Percentiles rank a stretch among this genome's conserved stretches.
Conservation (phyloP, 179 eudicot genomes). For the Heliamphora pulchella region DNA sequence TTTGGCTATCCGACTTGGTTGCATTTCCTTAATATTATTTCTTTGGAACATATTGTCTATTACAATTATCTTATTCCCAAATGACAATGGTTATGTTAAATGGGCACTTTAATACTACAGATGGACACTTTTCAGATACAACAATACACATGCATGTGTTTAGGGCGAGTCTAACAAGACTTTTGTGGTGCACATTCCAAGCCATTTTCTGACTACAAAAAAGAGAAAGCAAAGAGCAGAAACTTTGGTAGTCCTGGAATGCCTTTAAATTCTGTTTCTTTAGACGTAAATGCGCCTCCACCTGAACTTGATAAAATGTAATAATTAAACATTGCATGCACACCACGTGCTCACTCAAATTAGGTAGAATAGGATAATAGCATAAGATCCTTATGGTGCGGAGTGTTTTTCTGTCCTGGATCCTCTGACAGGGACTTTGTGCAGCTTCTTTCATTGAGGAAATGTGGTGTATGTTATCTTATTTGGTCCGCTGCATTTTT, state of each 20-base stretch:
- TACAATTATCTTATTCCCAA: neutral
- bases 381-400: neutral
- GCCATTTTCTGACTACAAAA: neutral
- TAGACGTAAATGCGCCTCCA: no score
- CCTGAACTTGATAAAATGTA: no score
- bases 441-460: slow-evolving; percentile 1
- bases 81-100: neutral
- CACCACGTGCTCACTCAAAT: neutral
- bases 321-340: neutral
- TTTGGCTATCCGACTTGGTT: neutral
- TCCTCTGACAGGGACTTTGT: neutral
- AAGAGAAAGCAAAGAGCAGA: neutral
- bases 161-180: neutral
- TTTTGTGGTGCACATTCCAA: neutral
- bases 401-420: neutral
- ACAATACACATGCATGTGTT: neutral
- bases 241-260: no score
- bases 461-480: neutral
- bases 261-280: neutral
- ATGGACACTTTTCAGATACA: neutral
- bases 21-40: neutral
- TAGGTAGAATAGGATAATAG: neutral
- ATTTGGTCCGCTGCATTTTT: neutral
- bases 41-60: no score
- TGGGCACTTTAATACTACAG: neutral